phyloP scores from a whole-genome alignment of 805 yeast species.

The Kodamaea kakaduensis region DNA sequence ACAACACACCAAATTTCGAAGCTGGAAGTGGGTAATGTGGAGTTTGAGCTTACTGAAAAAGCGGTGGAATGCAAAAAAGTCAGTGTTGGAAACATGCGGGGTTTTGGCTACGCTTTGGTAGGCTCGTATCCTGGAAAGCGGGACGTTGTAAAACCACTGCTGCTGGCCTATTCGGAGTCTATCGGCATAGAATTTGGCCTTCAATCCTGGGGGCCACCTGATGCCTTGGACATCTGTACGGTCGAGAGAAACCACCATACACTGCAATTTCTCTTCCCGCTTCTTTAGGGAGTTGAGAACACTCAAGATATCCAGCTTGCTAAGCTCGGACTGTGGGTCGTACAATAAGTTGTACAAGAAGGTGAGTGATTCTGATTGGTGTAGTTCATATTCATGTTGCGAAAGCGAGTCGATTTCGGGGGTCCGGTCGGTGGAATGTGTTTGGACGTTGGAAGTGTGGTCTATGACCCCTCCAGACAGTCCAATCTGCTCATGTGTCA shows the following conservation, averaged over 20 bases:
- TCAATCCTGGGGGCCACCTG: constrained; percentile 31
- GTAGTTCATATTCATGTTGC: constrained; percentile 34
- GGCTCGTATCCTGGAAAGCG: constrained; percentile 32
- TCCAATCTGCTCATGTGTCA: too few relatives aligned
- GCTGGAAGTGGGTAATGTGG: constrained; percentile 53
- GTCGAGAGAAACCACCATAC: constrained; percentile 8
- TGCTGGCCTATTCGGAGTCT: constrained; percentile 30
- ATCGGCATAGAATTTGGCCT: constrained; percentile 29
- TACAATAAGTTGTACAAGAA: constrained; percentile 37
- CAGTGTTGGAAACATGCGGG: constrained; percentile 18
- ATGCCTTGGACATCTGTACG: constrained; percentile 35
- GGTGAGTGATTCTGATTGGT: constrained; percentile 39
- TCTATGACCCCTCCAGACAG: constrained; percentile 2
- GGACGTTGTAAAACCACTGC: constrained; percentile 38
- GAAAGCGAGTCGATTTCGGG: background rate
- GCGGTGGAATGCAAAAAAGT: constrained; percentile 35
- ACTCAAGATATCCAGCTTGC: constrained; percentile 33
- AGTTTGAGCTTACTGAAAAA: constrained; percentile 45
- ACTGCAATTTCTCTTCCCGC: constrained; percentile 32
- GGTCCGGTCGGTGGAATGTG: background rate
- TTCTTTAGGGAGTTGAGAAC: constrained; percentile 33
- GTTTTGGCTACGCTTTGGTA: constrained; percentile 10
- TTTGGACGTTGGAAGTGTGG: constrained; percentile 1
- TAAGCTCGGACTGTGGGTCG: constrained; percentile 30
- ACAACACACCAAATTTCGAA: constrained; percentile 47